Base-by-base conservation (phyloP, 2,329 filamentous ascomycete genomes). In the Aspergillus persii region DNA sequence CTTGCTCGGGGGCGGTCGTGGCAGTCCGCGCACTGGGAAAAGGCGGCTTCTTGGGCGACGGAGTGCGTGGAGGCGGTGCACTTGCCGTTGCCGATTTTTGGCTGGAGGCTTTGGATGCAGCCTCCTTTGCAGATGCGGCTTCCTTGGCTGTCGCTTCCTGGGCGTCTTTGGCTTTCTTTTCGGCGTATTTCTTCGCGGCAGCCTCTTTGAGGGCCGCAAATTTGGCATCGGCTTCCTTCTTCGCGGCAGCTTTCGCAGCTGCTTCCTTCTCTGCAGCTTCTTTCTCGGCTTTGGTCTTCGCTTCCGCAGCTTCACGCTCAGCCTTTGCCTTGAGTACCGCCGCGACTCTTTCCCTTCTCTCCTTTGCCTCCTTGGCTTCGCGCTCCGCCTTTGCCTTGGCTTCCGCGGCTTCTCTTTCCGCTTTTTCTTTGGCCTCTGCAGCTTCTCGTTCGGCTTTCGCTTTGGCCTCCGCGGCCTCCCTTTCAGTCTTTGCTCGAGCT, bases 241-340 rank as follows among this genome's bases (percentile, higher is more conserved):
- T 73, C 11, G 73, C 74, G 7, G 70, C 68, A 1, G 68, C 74
- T 58, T 74, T 75, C 53, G 70, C 69, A 7, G 72, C 71, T 2
- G 72, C 77, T 77, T 95, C 94, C 78, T 96, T 91, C 69, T 95
- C 89, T 2, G 71, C 70, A 89, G 72, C 71, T 41, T 74, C 68
- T 56, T 73, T 74, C 27, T 71, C 72, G 3, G 71, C 71, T 47
- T 67, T 71, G 27, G 70, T 71, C 58, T 73, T 74, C 23, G 71
- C 71, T 53, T 73, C 74, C 23, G 69, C 72, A 23, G 68, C 71
- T 47, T 71, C 66, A 18, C 48, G 54, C 50, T 63, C 63, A 7
- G 51, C 51, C 36, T 41, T 41, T n/a, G 36, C 36, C 36, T 41
- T 41, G 36, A 41, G 36, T 15, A 41, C n/a, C 50, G 50, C 31